Conservation (phyloP, 768 basidiomycete genomes). For the Boletus pseudo-olivaceus region DNA sequence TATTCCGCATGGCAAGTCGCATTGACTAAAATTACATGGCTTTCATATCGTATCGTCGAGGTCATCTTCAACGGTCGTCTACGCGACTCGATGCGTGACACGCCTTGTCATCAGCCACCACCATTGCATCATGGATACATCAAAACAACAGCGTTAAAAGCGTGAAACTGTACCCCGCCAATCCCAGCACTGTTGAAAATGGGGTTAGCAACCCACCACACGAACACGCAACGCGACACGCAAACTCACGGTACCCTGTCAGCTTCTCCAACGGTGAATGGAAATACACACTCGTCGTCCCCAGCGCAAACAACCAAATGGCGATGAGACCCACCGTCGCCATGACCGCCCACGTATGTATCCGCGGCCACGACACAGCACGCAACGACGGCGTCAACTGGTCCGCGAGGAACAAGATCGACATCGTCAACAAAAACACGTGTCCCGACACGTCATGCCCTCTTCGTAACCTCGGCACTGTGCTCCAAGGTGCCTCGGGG, state of each 20-base stretch:
- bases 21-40: neutral
- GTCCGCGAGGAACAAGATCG: constrained; percentile 72
- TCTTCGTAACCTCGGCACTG: constrained; percentile 59
- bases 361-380: constrained; percentile 35
- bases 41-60: neutral
- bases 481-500: constrained; percentile 41
- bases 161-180: constrained; percentile 35
- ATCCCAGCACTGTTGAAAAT: constrained; percentile 34
- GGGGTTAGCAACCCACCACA: neutral
- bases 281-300: constrained; percentile 87
- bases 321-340: constrained; percentile 47
- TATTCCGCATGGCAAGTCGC: neutral
- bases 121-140: neutral
- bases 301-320: constrained; percentile 70
- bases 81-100: neutral
- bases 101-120: neutral
- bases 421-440: constrained; percentile 82
- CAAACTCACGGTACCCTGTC: constrained; percentile 72
- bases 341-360: constrained; percentile 48
- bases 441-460: constrained; percentile 97
- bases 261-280: constrained; percentile 87
- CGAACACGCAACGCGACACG: neutral
- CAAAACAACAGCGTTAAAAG: constrained; percentile 27
- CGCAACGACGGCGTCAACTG: constrained; percentile 61
- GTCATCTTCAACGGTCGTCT: neutral